Evolutionary conservation across 2,329 filamentous ascomycete genomes (phyloP).

Genomic region (Phialophora verrucosa): DNA sequence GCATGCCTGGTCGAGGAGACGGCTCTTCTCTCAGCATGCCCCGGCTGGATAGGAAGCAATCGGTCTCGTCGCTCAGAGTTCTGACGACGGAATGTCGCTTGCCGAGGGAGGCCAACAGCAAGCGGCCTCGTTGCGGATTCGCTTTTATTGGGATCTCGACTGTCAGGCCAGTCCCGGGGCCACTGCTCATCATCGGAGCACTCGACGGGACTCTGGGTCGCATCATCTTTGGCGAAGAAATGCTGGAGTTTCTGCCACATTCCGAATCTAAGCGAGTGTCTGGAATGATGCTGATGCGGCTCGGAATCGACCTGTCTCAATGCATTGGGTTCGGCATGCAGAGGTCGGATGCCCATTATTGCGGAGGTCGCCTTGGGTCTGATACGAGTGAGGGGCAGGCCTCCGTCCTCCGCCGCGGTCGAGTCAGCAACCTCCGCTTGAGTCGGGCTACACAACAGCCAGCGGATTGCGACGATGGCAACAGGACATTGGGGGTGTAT

Average conservation of each 20-base stretch:
- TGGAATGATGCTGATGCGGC: constrained; percentile 30
- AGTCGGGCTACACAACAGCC: constrained; percentile 26
- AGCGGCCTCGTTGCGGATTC: constrained; percentile 50
- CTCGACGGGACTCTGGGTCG: constrained; percentile 29
- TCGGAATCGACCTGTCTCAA: constrained; percentile 32
- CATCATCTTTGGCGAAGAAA: constrained; percentile 38
- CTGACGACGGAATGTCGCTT: constrained; percentile 80
- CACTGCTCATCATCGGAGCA: constrained; percentile 31
- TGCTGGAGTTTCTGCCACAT: constrained; percentile 52
- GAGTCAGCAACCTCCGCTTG: constrained; percentile 32
- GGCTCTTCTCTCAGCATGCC: constrained; percentile 71
- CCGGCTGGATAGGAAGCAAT: constrained; percentile 69
- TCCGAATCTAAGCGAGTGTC: constrained; percentile 45
- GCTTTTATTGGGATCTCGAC: constrained; percentile 19
- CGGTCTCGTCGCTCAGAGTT: constrained; percentile 78
- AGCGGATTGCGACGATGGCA: constrained; percentile 15
- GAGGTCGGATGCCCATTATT: constrained; percentile 37
- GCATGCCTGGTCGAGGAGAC: constrained; percentile 61
- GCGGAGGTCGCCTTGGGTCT: constrained; percentile 29
- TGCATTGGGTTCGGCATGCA: constrained; percentile 30
- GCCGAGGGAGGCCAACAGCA: constrained; percentile 77
- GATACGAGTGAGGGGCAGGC: constrained; percentile 31
- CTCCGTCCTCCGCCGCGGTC: constrained; percentile 13
- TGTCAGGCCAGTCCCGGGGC: constrained; percentile 27
- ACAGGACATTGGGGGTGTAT: constrained; percentile 31